A percentile compares a stretch with the other conserved stretches of the same genome.
These are phyloP conservation scores for Arthrobotrys iridis DNA, from an alignment of 2,329 filamentous ascomycete genomes.

Conservation along the genomic window DNA sequence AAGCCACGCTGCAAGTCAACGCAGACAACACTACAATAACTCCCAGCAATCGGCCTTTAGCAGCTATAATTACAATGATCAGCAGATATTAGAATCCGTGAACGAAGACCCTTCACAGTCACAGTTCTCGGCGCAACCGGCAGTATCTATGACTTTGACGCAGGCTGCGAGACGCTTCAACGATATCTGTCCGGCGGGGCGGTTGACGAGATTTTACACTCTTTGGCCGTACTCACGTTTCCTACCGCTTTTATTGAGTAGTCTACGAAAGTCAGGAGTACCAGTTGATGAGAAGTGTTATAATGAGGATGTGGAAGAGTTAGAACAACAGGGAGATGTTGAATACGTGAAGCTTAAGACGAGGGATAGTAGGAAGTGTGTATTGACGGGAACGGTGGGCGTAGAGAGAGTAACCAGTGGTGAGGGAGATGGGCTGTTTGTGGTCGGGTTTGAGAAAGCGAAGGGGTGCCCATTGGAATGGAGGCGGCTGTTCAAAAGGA, in stretches of 20 bases:
- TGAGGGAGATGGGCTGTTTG: slow-evolving; percentile 72
- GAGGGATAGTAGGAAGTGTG: slow-evolving; percentile 76
- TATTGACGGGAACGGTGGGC: slow-evolving; percentile 77
- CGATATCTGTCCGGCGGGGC: slow-evolving; percentile 88
- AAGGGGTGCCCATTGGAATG: slow-evolving; percentile 97
- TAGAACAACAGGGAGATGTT: slow-evolving; percentile 55
- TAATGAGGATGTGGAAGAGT: slow-evolving; percentile 21
- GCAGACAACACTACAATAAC: slow-evolving; percentile 67
- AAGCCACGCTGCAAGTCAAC: slow-evolving; percentile 65
- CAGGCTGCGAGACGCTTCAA: slow-evolving; percentile 88
- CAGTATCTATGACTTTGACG: slow-evolving; percentile 83
- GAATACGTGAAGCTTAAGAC: slow-evolving; percentile 75
- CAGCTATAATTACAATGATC: slow-evolving; percentile 54
- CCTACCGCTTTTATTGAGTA: slow-evolving; percentile 80
- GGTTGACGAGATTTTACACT: slow-evolving; percentile 92
- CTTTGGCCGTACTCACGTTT: slow-evolving; percentile 78
- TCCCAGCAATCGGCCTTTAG: slow-evolving; percentile 49
- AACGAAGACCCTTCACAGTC: slow-evolving; percentile 64
- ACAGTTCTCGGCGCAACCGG: slow-evolving; percentile 83
- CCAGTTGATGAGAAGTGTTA: slow-evolving; percentile 61
- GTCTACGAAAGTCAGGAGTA: slow-evolving; percentile 85
- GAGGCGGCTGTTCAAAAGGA: slow-evolving; percentile 95
- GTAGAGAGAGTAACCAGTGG: slow-evolving; percentile 72
- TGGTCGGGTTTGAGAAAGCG: slow-evolving; percentile 90
- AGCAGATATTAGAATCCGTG: slow-evolving; percentile 44